Conservation (phyloP, 495 filamentous ascomycete genomes). For the Xylaria grammica region DNA sequence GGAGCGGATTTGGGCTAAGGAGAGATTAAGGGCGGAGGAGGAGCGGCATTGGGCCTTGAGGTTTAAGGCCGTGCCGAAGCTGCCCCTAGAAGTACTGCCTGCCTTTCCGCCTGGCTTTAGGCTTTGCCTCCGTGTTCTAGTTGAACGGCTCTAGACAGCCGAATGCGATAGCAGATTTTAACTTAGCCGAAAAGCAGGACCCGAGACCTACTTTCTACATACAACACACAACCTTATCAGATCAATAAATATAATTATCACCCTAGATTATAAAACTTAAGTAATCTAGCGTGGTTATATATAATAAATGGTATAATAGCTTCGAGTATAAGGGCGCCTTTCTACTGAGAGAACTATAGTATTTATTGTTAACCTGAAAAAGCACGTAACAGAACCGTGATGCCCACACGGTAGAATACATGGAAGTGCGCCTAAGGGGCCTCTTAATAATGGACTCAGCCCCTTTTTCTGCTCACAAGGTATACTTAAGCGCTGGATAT, state of each 20-base stretch:
- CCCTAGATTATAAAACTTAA: too few relatives aligned
- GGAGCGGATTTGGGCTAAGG: constrained; percentile 54
- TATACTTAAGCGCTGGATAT: not conserved
- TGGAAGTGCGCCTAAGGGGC: not conserved
- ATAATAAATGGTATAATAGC: too few relatives aligned
- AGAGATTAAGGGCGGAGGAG: constrained; percentile 47
- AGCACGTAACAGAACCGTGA: not conserved
- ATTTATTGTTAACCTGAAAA: too few relatives aligned
- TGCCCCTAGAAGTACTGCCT: constrained; percentile 31
- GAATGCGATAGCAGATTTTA: not conserved
- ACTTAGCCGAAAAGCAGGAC: not conserved
- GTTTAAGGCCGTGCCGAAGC: constrained; percentile 46
- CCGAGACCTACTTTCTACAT: too few relatives aligned
- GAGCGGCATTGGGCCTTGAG: constrained; percentile 47
- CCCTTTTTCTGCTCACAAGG: not conserved
- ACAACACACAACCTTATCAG: too few relatives aligned
- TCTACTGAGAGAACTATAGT: too few relatives aligned
- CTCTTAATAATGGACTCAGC: not conserved
- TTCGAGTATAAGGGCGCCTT: too few relatives aligned
- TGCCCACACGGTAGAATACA: not conserved
- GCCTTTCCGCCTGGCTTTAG: not conserved
- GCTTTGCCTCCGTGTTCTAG: not conserved
- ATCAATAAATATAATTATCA: too few relatives aligned
- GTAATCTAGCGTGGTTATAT: too few relatives aligned
- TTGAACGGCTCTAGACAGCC: constrained; percentile 8